These are phyloP conservation scores for Paralagenidium karlingii DNA, from an alignment of 352 stramenopile genomes.

Conservation along the genomic window DNA sequence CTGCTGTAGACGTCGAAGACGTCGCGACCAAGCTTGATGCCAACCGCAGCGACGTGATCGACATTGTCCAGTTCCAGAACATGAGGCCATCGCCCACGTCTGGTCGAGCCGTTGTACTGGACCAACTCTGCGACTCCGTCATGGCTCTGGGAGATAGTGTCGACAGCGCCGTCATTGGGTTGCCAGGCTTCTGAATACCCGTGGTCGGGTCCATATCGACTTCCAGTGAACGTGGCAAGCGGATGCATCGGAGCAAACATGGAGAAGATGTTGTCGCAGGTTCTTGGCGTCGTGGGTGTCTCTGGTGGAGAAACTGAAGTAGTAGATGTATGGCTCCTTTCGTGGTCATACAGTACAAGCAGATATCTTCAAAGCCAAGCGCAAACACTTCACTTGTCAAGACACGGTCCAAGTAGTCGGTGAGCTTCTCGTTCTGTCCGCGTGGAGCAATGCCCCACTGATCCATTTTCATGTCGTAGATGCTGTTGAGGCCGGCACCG, in stretches of 20 bases:
- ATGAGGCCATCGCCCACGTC: conserved; percentile 12
- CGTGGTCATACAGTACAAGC: conserved; percentile 14
- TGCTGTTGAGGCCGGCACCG: too few species aligned
- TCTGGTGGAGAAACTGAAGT: conserved; percentile 17
- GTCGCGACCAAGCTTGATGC: conserved; percentile 6
- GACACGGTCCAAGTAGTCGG: conserved; percentile 13
- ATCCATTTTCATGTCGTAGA: conserved; percentile 18
- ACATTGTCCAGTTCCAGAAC: conserved; percentile 8
- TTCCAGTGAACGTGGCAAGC: conserved; percentile 10
- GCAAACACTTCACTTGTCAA: conserved; percentile 9
- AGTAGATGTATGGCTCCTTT: conserved; percentile 13
- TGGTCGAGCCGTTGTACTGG: conserved; percentile 3
- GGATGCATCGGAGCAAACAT: conserved; percentile 11
- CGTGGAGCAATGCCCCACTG: conserved; percentile 11
- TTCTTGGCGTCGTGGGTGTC: conserved; percentile 12
- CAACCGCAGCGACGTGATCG: conserved; percentile 12
- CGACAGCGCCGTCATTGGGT: conserved; percentile 16
- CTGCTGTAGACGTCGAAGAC: conserved; percentile 6
- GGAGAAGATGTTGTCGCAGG: conserved; percentile 8
- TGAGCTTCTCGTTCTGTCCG: conserved; percentile 7
- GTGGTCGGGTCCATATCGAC: conserved; percentile 6
- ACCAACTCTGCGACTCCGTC: conserved; percentile 9
- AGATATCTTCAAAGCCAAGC: conserved; percentile 10
- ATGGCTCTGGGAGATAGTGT: conserved; percentile 9
- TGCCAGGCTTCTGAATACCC: conserved; percentile 13